Evolutionary conservation across 768 basidiomycete species (phyloP), one percentile per base, ranked within the genome.

Genomic region (Clavulina sp.): DNA sequence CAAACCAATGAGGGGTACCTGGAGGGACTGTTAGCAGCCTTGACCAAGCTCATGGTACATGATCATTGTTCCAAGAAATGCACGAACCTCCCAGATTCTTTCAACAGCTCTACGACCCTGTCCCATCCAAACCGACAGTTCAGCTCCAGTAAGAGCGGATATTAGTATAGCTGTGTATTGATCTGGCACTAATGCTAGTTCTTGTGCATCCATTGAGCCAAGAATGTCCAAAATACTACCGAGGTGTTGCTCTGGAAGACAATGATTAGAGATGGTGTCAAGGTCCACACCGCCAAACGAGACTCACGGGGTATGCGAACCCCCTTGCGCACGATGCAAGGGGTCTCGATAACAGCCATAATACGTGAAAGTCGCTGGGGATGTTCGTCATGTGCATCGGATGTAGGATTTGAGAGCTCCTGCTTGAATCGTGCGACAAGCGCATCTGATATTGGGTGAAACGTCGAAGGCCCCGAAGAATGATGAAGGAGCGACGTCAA

Each of bases 401-500:
- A 46, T 24, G n/a, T 13, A 16, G 34, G 34, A 38, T 46, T 9
- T 26, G 26, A 28, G 9, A 46, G 16, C 43, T 26, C 26, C 13
- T n/a, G n/a, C n/a, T n/a, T n/a, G 13, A 46, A 13, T 9, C 26
- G 16, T 28, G 13, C 26, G 26, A 77, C 60, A 3, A 87, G 57
- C 6, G 74, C 57, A 18, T 83, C 76, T 2, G 73, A 71, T 2
- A 85, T 57, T 0, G 71, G 59, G 3, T 71, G 60, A 60, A 83
- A 87, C 47, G 79, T 73, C 23, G 81, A 77, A 0, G 80, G 65
- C 23, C 70, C 70, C 57, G 80, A 81, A 62, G 81, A 80, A 58
- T 93, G 87, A 60, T 93, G 91, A 19, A 83, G 76, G 7, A 88
- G 65, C 0, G 87, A 80, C 0, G 87, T 92, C 2, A 88, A 65